A percentile compares a stretch with the other conserved stretches of the same genome.
Evolutionary conservation across 2,329 filamentous ascomycete genomes (phyloP).

Genomic region (Sporothrix pseudoabietina): DNA sequence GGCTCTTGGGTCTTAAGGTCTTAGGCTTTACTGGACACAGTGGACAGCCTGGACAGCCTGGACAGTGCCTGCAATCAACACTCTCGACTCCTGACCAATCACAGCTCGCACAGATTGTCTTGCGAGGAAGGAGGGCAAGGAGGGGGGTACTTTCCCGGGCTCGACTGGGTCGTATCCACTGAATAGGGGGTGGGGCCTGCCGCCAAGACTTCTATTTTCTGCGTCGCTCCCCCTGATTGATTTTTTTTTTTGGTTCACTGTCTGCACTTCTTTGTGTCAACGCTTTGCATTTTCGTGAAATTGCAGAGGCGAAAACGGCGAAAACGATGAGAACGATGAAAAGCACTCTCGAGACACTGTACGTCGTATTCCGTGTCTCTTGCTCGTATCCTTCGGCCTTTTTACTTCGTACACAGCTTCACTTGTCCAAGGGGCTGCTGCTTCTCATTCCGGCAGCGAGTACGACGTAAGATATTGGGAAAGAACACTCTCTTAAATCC

Average conservation of each 20-base stretch:
- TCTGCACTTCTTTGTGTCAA: not conserved
- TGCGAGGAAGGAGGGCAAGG: not conserved
- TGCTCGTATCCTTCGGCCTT: not conserved
- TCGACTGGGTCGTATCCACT: not conserved
- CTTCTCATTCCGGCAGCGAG: not conserved
- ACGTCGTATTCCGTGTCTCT: not conserved
- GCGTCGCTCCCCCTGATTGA: slow-evolving; percentile 14
- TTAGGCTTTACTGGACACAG: not conserved
- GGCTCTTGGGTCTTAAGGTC: not conserved
- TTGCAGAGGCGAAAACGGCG: not conserved
- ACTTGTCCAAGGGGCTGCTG: not conserved
- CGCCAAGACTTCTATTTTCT: slow-evolving; percentile 15
- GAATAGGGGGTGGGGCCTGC: slow-evolving; percentile 5
- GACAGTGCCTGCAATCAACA: not conserved
- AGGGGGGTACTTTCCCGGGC: slow-evolving; percentile 4
- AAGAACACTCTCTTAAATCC: not conserved
- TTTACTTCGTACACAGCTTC: not conserved
- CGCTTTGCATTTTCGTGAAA: not conserved
- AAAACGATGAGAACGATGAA: not conserved
- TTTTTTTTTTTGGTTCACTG: not conserved
- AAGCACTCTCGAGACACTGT: no score
- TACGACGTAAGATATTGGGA: no score
- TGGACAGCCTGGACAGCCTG: not conserved
- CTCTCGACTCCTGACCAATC: not conserved
- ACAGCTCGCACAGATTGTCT: not conserved